Evolutionary conservation across 2,329 filamentous ascomycete genomes (phyloP).

Genomic region (Zasmidium citrigriseum): DNA sequence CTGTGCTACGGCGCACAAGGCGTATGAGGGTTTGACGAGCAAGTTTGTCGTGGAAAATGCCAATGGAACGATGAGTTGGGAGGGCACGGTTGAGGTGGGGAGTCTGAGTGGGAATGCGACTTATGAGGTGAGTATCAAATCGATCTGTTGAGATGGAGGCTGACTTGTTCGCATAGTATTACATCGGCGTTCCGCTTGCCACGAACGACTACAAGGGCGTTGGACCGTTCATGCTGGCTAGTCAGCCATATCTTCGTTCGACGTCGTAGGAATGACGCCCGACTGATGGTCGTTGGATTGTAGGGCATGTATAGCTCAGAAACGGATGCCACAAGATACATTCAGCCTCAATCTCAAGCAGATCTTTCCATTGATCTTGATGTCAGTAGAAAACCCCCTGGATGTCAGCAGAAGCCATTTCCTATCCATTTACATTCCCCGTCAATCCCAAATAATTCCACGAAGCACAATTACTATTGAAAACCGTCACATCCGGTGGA

Average conservation of each 20-base stretch:
- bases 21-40: slow-evolving; percentile 47
- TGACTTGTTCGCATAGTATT: slow-evolving; percentile 33
- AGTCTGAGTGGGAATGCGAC: slow-evolving; percentile 51
- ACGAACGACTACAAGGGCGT: slow-evolving; percentile 45
- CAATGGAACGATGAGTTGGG: slow-evolving; percentile 53
- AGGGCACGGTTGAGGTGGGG: slow-evolving; percentile 56
- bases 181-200: slow-evolving; percentile 36
- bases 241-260: slow-evolving; percentile 10
- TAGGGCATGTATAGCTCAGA: no score
- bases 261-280: not conserved
- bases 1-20: slow-evolving; percentile 50
- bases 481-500: no score
- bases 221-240: slow-evolving; percentile 43
- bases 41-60: slow-evolving; percentile 50
- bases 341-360: no score
- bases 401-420: no score
- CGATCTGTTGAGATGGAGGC: not conserved
- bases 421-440: no score
- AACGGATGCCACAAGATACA: no score
- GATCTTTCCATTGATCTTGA: no score
- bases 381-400: no score
- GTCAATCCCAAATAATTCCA: no score
- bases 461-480: no score
- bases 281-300: not conserved
- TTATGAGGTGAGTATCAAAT: slow-evolving; percentile 47